Percentiles rank a stretch among this genome's conserved stretches.
These are phyloP conservation scores for Galerina sulciceps DNA, from an alignment of 768 basidiomycete genomes.

Conservation along the genomic window DNA sequence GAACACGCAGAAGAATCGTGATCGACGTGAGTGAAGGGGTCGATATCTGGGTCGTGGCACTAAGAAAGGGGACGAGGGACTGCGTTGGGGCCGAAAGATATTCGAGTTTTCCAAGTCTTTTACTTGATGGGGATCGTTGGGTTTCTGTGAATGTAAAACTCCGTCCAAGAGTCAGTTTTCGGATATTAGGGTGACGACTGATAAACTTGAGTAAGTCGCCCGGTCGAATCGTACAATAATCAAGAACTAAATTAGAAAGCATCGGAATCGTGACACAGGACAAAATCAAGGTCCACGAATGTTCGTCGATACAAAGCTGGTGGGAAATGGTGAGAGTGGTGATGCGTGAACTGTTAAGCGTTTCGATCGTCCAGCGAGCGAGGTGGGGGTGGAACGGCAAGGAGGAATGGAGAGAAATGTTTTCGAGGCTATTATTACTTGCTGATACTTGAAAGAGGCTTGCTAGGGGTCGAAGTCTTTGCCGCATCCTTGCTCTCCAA, in stretches of 20 bases:
- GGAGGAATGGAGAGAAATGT: constrained; percentile 26
- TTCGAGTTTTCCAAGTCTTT: not conserved
- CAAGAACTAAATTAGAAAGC: constrained; percentile 25
- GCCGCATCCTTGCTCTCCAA: not conserved
- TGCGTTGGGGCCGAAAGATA: constrained; percentile 12
- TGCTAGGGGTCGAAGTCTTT: not conserved
- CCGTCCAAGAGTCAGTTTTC: constrained; percentile 15
- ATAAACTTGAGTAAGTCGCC: constrained; percentile 20
- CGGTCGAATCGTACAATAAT: constrained; percentile 14
- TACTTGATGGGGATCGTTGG: not conserved
- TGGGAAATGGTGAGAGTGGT: constrained; percentile 27
- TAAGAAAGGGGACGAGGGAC: not conserved
- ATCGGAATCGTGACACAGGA: constrained; percentile 24
- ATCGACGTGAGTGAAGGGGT: not conserved
- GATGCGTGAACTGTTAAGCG: constrained; percentile 23
- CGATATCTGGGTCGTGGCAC: not conserved
- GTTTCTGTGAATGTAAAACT: constrained; percentile 6
- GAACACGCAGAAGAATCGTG: not conserved
- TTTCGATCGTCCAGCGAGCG: constrained; percentile 26
- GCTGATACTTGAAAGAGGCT: not conserved
- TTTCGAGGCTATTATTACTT: constrained; percentile 6
- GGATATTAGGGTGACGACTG: constrained; percentile 17
- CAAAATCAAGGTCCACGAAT: constrained; percentile 24
- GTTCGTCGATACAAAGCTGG: constrained; percentile 11
- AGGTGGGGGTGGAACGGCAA: constrained; percentile 24